These are phyloP conservation scores for Fusarium sp. DNA, from an alignment of 2,329 filamentous ascomycete genomes.

Conservation along the genomic window DNA sequence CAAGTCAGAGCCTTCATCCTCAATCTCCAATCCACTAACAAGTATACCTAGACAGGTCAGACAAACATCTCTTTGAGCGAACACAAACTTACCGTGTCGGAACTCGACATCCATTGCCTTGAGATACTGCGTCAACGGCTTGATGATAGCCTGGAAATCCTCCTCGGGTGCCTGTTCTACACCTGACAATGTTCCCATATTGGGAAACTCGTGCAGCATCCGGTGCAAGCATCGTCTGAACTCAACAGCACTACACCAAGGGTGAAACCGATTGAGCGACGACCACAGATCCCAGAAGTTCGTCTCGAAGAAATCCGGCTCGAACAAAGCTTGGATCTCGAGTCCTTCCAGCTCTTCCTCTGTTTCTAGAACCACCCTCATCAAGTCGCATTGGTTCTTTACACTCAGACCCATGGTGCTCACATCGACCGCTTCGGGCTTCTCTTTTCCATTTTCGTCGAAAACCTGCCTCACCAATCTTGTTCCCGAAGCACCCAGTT, in stretches of 20 bases:
- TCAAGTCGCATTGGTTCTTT: conserved; percentile 47
- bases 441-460: conserved; percentile 33
- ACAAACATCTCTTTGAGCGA: background rate
- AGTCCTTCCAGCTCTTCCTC: conserved; percentile 44
- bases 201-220: conserved; percentile 46
- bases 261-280: conserved; percentile 45
- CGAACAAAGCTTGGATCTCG: conserved; percentile 46
- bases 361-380: conserved; percentile 46
- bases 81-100: conserved; percentile 36
- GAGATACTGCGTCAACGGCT: conserved; percentile 44
- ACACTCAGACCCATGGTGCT: conserved; percentile 47
- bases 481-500: conserved; percentile 43
- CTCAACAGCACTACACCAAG: conserved; percentile 48
- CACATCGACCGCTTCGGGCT: conserved; percentile 43
- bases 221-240: conserved; percentile 45
- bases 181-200: conserved; percentile 44
- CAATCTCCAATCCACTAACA: conserved; percentile 43
- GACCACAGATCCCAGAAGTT: conserved; percentile 48
- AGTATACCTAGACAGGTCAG: conserved; percentile 41
- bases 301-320: conserved; percentile 45
- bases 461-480: conserved; percentile 40
- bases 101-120: conserved; percentile 47
- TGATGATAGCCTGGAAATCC: conserved; percentile 46
- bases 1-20: conserved; percentile 38
- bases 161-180: conserved; percentile 46